A percentile compares a stretch with the other conserved stretches of the same genome.
Evolutionary conservation across 2,329 filamentous ascomycete species (phyloP).

Genomic region (Calycina marina): DNA sequence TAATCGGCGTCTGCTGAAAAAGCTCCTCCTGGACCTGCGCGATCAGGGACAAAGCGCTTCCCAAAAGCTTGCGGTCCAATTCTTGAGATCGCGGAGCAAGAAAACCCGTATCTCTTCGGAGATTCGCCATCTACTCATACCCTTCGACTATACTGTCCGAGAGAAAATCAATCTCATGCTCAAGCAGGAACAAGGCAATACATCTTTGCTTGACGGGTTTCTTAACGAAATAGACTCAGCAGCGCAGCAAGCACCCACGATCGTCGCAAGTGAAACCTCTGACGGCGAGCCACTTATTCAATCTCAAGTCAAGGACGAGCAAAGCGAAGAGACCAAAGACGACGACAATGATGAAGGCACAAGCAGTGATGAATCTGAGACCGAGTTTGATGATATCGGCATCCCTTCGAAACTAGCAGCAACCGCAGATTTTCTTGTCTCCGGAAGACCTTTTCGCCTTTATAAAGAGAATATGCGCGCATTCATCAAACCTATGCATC

Average conservation of each 20-base stretch:
- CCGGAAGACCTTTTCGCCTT: neutral
- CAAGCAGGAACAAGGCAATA: constrained; percentile 1
- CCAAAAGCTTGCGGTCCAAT: neutral
- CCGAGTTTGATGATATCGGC: neutral
- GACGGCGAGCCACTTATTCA: too few species aligned
- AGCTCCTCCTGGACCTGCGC: neutral
- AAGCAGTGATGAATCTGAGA: constrained; percentile 1
- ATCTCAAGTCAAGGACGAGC: neutral
- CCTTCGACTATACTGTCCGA: neutral
- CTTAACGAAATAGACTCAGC: neutral
- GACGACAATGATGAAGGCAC: neutral
- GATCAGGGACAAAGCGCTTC: neutral
- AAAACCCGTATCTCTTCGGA: neutral
- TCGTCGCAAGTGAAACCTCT: too few species aligned
- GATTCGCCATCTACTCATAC: neutral
- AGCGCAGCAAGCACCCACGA: neutral
- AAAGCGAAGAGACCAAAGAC: neutral
- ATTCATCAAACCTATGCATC: too few species aligned
- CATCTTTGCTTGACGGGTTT: neutral
- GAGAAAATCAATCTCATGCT: constrained; percentile 1
- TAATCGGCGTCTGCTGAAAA: neutral
- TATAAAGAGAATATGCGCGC: constrained; percentile 1
- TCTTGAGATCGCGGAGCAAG: neutral
- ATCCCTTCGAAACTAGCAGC: constrained; percentile 4
- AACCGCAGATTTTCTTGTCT: neutral